These are phyloP conservation scores for Fusarium stilboides DNA, from an alignment of 2,329 filamentous ascomycete species.

Conservation along the genomic window DNA sequence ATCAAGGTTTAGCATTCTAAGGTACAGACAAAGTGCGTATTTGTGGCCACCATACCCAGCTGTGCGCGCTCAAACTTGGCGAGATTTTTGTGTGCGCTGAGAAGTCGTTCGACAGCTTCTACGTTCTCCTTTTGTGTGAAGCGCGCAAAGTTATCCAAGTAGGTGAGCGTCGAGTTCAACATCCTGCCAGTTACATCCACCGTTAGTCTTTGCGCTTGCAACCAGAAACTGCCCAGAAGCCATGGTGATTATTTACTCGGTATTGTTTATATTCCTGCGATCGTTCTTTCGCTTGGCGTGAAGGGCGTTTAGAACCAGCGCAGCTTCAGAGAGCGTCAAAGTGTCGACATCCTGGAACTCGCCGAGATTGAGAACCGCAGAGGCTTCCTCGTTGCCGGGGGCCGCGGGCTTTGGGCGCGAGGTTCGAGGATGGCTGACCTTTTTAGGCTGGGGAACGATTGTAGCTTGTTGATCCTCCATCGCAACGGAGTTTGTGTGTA, in stretches of 20 bases:
- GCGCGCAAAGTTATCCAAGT: constrained; percentile 93
- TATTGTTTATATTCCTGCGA: constrained; percentile 86
- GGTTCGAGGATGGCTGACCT: constrained; percentile 55
- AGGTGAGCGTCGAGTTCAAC: constrained; percentile 89
- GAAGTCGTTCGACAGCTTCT: constrained; percentile 90
- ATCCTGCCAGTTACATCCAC: constrained; percentile 65
- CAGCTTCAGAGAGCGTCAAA: constrained; percentile 91
- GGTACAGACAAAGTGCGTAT: neutral
- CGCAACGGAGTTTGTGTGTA: constrained; percentile 2
- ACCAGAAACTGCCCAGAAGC: neutral
- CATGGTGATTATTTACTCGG: constrained; percentile 70
- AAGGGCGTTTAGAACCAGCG: constrained; percentile 91
- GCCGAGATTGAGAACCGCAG: constrained; percentile 85
- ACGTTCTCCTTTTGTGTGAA: constrained; percentile 97
- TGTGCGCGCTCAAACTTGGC: constrained; percentile 95
- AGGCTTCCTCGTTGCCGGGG: constrained; percentile 89
- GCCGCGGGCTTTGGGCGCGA: constrained; percentile 78
- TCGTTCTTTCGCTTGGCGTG: constrained; percentile 84
- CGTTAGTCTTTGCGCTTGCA: constrained; percentile 21
- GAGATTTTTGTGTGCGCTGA: constrained; percentile 84
- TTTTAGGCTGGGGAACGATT: constrained; percentile 32
- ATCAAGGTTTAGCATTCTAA: constrained; percentile 10
- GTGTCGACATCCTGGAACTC: constrained; percentile 95
- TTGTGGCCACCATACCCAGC: constrained; percentile 73
- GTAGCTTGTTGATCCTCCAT: constrained; percentile 38